Evolutionary conservation across 371 early-diverging fungal genomes (phyloP), one percentile per base, ranked within the genome.

Genomic region (Mucor lusitanicus): DNA sequence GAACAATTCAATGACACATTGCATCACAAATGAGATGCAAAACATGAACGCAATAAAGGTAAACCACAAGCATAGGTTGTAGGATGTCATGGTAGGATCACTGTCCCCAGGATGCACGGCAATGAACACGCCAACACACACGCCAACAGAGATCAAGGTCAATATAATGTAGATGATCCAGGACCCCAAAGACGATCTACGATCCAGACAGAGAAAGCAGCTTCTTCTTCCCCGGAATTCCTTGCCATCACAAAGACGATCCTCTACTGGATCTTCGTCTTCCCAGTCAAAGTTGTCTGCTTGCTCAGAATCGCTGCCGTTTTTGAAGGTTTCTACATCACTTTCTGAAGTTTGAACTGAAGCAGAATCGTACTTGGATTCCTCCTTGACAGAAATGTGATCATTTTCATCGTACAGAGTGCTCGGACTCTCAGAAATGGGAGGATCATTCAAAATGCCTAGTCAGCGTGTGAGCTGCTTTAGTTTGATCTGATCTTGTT

Each of bases 41-140:
- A 73, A 81, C 74, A 81, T 77, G 25, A 81, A 78, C 1, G 79
- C 64, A 15, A 77, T 39, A 62, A 69, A 78, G 6, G 75, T 77
- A 56, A 78, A 78, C 79, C 82, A 78, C 13, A 81, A 63, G 25
- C 71, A 70, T 2, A 79, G 59, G 35, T 72, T 73, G 32, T 74
- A 73, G 1, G 77, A 78, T 1, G 64, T 63, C 65, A 72, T 59
- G 17, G 67, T 61, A 25, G 57, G 58, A 1, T 59, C 50, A 3
- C 60, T 62, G 3, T 56, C 60, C 6, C 6, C 21, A 3, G 62
- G 60, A 30, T 62, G 58, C 7, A 75, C 73, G 2, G 62, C 67
- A 11, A 77, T 68, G 64, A 70, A 74, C 8, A 81, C 59, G 8
- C 71, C 70, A 7, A 76, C 69, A 48, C 69, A 68, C 15, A 78